Evolutionary conservation across 192 early-diverging fungal genomes (phyloP).

Genomic region (Entomortierella chlamydospora): DNA sequence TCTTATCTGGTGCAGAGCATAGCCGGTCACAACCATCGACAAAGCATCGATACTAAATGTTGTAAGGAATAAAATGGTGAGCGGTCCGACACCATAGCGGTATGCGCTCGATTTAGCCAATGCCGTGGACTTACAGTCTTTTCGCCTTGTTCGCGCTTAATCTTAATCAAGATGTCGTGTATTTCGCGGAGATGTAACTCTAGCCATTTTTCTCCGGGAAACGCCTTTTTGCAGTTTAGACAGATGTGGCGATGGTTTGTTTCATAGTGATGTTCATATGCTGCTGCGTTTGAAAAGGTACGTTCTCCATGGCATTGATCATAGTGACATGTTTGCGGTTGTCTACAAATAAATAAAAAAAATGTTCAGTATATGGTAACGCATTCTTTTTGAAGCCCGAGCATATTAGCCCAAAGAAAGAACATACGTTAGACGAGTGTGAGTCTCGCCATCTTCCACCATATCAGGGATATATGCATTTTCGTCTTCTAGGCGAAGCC

Average conservation of each 20-base stretch:
- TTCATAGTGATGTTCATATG: conserved; percentile 67
- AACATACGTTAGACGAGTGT: not conserved
- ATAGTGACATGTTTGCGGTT: conserved; percentile 19
- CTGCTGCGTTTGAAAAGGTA: conserved; percentile 46
- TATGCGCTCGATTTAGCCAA: too few relatives aligned
- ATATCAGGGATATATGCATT: conserved; percentile 31
- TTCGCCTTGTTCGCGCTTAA: conserved; percentile 61
- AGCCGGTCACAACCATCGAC: conserved; percentile 60
- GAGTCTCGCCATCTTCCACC: not conserved
- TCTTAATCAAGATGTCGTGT: conserved; percentile 59
- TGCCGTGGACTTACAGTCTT: conserved; percentile 58
- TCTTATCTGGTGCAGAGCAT: conserved; percentile 49
- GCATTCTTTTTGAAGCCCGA: too few relatives aligned
- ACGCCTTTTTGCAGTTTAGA: conserved; percentile 56
- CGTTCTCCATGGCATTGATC: conserved; percentile 33
- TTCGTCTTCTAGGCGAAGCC: conserved; percentile 34
- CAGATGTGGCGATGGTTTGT: conserved; percentile 62
- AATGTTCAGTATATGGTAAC: too few relatives aligned
- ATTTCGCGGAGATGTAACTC: conserved; percentile 61
- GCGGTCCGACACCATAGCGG: too few relatives aligned
- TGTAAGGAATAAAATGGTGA: not conserved
- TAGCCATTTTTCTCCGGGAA: conserved; percentile 61
- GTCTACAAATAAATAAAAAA: conserved; percentile 2
- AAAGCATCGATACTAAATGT: conserved; percentile 61
- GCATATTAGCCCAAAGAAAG: too few relatives aligned